A percentile compares a stretch with the other conserved stretches of the same genome.
These are phyloP conservation scores for Oryza meyeriana DNA, from an alignment of 176 grass and related monocot genomes.

Conservation along the genomic window DNA sequence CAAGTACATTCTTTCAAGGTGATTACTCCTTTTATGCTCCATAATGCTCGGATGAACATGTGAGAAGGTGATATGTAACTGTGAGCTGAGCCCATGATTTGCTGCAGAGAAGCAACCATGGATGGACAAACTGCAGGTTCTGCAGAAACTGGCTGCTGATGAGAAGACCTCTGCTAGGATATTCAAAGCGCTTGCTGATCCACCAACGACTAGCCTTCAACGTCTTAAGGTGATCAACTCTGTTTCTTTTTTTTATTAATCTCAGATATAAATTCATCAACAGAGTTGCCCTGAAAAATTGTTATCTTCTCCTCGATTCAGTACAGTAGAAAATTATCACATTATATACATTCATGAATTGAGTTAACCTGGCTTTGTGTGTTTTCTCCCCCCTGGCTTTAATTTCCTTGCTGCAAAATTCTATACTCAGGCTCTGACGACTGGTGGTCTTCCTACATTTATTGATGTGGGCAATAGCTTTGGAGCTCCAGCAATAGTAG, in stretches of 20 bases:
- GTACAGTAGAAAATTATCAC: neutral
- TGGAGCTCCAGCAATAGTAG: constrained; percentile 86
- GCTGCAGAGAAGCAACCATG: constrained; percentile 73
- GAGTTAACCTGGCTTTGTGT: neutral
- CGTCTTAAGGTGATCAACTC: constrained; percentile 63
- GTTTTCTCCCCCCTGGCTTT: constrained; percentile 1
- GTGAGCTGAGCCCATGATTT: neutral
- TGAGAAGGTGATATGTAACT: neutral
- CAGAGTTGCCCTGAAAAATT: neutral
- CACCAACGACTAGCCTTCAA: constrained; percentile 94
- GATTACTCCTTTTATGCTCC: constrained; percentile 5
- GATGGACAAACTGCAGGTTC: constrained; percentile 86
- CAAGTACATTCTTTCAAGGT: constrained; percentile 87
- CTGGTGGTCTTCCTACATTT: constrained; percentile 95
- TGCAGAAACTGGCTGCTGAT: constrained; percentile 65
- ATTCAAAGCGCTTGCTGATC: constrained; percentile 94
- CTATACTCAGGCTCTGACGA: constrained; percentile 64
- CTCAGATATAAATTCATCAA: neutral
- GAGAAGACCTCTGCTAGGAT: constrained; percentile 75
- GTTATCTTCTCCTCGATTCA: neutral
- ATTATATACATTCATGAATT: neutral
- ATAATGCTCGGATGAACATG: neutral
- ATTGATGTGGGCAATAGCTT: constrained; percentile 97
- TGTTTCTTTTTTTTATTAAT: neutral
- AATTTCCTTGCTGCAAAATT: constrained; percentile 14